Conservation (phyloP, 202 grass and related monocot species). For the Saccharum hybrid region DNA sequence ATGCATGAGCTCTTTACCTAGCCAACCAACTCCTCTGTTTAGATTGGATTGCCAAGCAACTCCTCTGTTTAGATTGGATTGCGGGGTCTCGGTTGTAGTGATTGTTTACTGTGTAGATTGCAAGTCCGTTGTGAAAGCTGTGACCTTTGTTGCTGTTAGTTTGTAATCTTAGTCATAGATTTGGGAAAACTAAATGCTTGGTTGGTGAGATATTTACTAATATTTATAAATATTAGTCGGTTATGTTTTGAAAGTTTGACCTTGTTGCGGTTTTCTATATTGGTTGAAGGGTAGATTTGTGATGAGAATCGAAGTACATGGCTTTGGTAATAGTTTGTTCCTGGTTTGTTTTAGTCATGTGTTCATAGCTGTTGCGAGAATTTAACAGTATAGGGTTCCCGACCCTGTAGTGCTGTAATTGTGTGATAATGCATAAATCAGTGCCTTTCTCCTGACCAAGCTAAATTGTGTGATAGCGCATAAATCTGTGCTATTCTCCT, state of each 20-base stretch:
- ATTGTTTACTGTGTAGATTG: neutral
- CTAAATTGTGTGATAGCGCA: neutral
- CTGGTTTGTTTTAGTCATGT: neutral
- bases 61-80: neutral
- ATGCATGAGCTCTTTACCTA: neutral
- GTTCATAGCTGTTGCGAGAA: neutral
- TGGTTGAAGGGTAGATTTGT: neutral
- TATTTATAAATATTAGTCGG: conserved; percentile 5
- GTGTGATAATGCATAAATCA: neutral
- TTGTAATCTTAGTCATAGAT: neutral
- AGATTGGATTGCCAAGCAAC: no score
- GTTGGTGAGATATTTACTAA: neutral
- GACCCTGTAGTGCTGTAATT: neutral
- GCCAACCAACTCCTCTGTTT: no score
- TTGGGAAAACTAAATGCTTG: neutral
- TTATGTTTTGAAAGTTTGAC: neutral
- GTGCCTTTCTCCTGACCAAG: neutral
- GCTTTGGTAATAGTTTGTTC: neutral
- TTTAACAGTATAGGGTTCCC: neutral
- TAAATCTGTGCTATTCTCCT: no score
- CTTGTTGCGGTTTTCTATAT: neutral
- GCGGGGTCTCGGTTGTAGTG: neutral
- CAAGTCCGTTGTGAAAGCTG: neutral
- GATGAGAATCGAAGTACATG: neutral
- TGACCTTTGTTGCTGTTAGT: neutral